A percentile compares a stretch with the other conserved stretches of the same genome.
Evolutionary conservation across 2,329 filamentous ascomycete genomes (phyloP).

Genomic region (Esteya vermicola): DNA sequence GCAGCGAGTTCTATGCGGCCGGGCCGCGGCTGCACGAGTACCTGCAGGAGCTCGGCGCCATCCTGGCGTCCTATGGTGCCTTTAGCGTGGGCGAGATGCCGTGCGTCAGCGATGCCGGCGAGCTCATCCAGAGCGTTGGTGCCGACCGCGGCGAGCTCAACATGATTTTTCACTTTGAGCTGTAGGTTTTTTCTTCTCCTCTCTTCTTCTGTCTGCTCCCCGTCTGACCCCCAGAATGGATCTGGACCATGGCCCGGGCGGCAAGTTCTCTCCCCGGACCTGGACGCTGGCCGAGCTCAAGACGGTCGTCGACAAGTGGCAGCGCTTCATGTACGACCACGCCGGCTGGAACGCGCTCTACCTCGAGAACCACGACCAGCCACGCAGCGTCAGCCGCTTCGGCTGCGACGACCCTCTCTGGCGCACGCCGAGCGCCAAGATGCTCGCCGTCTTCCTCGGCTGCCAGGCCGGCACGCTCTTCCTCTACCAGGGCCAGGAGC

Average conservation of each 20-base stretch:
- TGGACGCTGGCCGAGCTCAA: conserved; percentile 3
- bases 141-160: conserved; percentile 3
- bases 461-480: conserved; percentile 37
- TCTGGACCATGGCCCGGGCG: conserved; percentile 3
- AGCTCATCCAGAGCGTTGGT: conserved; percentile 4
- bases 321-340: conserved; percentile 33
- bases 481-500: conserved; percentile 45
- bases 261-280: conserved; percentile 3
- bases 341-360: conserved; percentile 45
- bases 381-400: conserved; percentile 37
- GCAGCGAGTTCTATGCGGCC: conserved; percentile 34
- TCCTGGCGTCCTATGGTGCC: conserved; percentile 49
- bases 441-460: conserved; percentile 32
- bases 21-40: conserved; percentile 45
- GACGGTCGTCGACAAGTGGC: conserved; percentile 12
- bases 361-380: conserved; percentile 49
- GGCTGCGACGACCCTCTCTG: conserved; percentile 21
- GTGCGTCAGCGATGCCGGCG: conserved; percentile 4
- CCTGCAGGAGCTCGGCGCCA: conserved; percentile 53
- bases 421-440: conserved; percentile 30
- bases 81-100: conserved; percentile 51
- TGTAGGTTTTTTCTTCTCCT: not conserved
- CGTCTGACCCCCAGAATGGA: conserved; percentile 2
- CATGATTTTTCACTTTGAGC: conserved; percentile 6
- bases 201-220: not conserved